Base-by-base conservation (phyloP, 2,329 filamentous ascomycete genomes). In the Gnomoniopsis sp. region DNA sequence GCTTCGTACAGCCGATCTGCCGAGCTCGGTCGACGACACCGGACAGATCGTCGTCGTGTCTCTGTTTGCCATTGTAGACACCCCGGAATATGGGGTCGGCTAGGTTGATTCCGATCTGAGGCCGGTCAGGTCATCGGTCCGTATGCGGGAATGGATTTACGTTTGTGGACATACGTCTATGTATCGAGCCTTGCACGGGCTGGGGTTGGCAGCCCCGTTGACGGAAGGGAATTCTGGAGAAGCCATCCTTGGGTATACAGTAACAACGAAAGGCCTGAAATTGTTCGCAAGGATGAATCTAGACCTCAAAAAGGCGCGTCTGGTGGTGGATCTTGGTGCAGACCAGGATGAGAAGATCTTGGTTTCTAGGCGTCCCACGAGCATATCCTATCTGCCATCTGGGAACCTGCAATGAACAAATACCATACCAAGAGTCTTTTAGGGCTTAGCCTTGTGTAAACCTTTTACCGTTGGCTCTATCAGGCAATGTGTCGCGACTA, bases 31-130 rank as follows among this genome's bases (percentile, higher is more conserved):
- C 79, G n/a, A 99, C 77, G 26, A 99, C 90, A 64, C 86, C 88
- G 30, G 80, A 72, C 17, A 93, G 82, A 70, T 96, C 91, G 67
- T 90, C 81, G 12, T 87, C 83, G 67, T 96, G 91, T 26, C 79
- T 76, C 65, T 90, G 81, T 62, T 87, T 92, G 68, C 90, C 91
- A 69, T 96, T 88, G 70, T 98, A 96, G 46, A 84, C 75, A 53
- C 95, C 95, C 49, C 85, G 84, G 73, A 93, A 99, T 60, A 97
- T 91, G 54, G 90, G 90, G 69, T 99, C 95, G 55, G 93, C 90
- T 57, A 99, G 83, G 73, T 99, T 99, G 79, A 99, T 97, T 59
- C 93, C 95, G 69, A 99, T 88, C 85, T 88, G 56, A 30, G 33
- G 38, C 56, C 38, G 49, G 59, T 59, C 59, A 61, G 59, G 44